Evolutionary conservation across 331 rosid genomes (phyloP).

Genomic region (Quercus tomentella): DNA sequence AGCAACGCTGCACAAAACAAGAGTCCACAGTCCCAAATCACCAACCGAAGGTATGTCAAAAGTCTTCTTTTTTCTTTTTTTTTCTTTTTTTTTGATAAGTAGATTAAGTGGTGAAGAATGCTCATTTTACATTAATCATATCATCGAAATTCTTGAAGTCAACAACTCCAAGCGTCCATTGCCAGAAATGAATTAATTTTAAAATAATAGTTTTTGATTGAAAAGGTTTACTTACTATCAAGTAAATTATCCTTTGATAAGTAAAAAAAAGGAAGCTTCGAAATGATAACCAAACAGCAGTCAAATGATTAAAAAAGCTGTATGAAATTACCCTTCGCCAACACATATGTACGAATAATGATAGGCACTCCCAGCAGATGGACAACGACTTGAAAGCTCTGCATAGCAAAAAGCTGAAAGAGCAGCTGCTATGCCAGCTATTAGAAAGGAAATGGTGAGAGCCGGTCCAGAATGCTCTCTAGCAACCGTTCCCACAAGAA

Average conservation of each 20-base stretch:
- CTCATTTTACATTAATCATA: neutral
- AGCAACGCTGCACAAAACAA: constrained; percentile 61
- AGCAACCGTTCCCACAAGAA: constrained; percentile 90
- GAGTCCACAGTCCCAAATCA: neutral
- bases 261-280: neutral
- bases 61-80: neutral
- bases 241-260: neutral
- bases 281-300: neutral
- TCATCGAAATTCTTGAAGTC: neutral
- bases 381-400: constrained; percentile 83
- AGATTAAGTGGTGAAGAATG: neutral
- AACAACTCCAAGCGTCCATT: neutral
- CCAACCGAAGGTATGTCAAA: neutral
- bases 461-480: constrained; percentile 89
- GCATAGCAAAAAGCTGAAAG: constrained; percentile 97
- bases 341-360: constrained; percentile 82
- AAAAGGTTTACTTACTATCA: neutral
- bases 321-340: constrained; percentile 71
- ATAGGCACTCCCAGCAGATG: constrained; percentile 93
- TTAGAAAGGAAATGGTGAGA: constrained; percentile 62
- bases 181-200: neutral
- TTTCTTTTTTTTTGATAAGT: too few relatives aligned
- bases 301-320: neutral
- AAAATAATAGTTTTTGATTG: neutral
- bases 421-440: constrained; percentile 87